Evolutionary conservation across 148 eudicot species (phyloP), one percentile per base, ranked within the genome.

Genomic region (Rhododendron williamsianum): DNA sequence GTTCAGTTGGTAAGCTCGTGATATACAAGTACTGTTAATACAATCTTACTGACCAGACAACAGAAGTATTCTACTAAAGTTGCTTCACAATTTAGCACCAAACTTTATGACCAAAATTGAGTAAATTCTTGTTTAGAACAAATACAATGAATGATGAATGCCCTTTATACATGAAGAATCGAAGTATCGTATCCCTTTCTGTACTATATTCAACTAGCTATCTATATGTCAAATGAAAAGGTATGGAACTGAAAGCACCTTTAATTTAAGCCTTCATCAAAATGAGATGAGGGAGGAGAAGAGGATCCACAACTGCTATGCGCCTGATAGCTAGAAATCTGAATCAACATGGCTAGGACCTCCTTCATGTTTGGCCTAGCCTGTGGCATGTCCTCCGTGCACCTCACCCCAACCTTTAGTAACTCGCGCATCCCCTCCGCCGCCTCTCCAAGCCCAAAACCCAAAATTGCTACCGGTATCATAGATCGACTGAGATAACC

Each of bases 291-390:
- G 38, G 76, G 38, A 71, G 88, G 74, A 43, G 86, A 41, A 45
- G 83, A 87, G 48, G 81, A 73, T 8, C 38, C 51, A 38, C 0
- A 54, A 38, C 51, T 84, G 35, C 56, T 45, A 2, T 18, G 48
- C 58, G 67, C 76, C 36, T 30, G 83, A 63, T 63, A 30, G 52
- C 83, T 63, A 16, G 87, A 81, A 83, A 96, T 87, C 80, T 86
- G 89, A 78, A 92, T 77, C 89, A 97, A 81, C 93, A 93, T 90
- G 9, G 92, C 94, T 83, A 97, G 81, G 15, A 94, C 98, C 88
- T 95, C 96, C 91, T 95, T 97, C 98, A 97, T 97, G 77, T 95
- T 92, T 46, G 99, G 99, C 93, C 99, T 92, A 6, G 85, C 89
- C 46, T 91, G 95, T 25, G 99, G 99, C 43, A 83, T 38, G 82